Percentiles rank a stretch among this genome's conserved stretches.
These are phyloP conservation scores for Bothriochloa decipiens DNA, from an alignment of 176 grass and related monocot genomes.

Conservation along the genomic window DNA sequence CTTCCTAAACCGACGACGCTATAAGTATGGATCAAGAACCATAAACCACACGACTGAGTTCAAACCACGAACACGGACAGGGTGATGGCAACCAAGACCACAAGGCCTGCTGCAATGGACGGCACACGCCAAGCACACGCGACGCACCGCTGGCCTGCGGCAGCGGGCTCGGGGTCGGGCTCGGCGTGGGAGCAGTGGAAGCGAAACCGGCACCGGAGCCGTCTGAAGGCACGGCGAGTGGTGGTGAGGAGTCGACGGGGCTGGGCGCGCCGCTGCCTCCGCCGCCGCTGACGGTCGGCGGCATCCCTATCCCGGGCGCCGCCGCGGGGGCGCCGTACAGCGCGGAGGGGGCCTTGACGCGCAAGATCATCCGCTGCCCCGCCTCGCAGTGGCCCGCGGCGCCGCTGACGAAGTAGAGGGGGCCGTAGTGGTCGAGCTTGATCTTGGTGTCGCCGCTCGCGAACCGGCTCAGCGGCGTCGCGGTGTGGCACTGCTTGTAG, in stretches of 20 bases:
- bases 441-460: slow-evolving; percentile 58
- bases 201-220: background rate
- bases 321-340: slow-evolving; percentile 15
- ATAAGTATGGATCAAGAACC: background rate
- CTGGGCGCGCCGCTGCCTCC: background rate
- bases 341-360: slow-evolving; percentile 32
- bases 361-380: slow-evolving; percentile 73
- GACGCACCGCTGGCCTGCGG: slow-evolving; percentile 25
- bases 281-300: background rate
- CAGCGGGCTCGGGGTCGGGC: slow-evolving; percentile 43
- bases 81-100: background rate
- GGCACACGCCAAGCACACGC: background rate
- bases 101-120: background rate
- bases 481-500: slow-evolving; percentile 66
- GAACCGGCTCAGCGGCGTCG: slow-evolving; percentile 53
- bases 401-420: slow-evolving; percentile 86
- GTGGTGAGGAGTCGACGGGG: background rate
- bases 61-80: slow-evolving; percentile 22
- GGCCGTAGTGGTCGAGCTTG: slow-evolving; percentile 46
- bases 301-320: slow-evolving; percentile 30
- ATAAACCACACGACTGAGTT: background rate
- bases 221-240: background rate
- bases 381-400: slow-evolving; percentile 57
- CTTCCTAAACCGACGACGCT: slow-evolving; percentile 12
- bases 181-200: background rate